phyloP scores from a whole-genome alignment of 164 flowering plant genomes.

The Houttuynia cordata region DNA sequence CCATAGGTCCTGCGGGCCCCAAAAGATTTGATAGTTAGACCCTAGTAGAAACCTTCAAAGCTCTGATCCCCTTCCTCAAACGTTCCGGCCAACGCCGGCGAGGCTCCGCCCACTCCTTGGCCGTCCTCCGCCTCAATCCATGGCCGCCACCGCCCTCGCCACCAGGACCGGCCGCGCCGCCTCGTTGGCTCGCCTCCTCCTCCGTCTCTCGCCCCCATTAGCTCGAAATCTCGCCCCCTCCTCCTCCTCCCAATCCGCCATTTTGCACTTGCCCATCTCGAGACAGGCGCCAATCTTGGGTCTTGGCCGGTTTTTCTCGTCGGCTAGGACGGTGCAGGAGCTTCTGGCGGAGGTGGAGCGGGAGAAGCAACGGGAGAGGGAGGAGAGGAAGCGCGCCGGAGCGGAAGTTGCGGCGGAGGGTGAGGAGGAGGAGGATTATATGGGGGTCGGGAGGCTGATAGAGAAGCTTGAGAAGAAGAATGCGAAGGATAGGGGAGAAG shows the following conservation, averaged over 20 bases:
- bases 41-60: no score
- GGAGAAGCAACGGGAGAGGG: constrained; percentile 43
- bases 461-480: constrained; percentile 59
- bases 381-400: constrained; percentile 34
- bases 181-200: background rate
- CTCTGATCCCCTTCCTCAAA: no score
- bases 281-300: background rate
- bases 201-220: background rate
- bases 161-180: background rate
- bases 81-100: no score
- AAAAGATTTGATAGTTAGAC: no score
- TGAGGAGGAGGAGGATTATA: constrained; percentile 49
- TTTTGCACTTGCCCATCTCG: background rate
- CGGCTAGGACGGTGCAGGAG: constrained; percentile 15
- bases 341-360: constrained; percentile 41
- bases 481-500: constrained; percentile 13
- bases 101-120: no score
- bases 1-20: no score
- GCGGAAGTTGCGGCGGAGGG: constrained; percentile 30
- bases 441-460: constrained; percentile 53
- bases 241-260: background rate
- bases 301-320: constrained; percentile 4
- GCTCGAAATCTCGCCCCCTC: background rate
- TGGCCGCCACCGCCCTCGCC: background rate
- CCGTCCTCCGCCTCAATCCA: no score